These are phyloP conservation scores for Nannochloropsis salina DNA, from an alignment of 108 stramenopile species.

Conservation along the genomic window DNA sequence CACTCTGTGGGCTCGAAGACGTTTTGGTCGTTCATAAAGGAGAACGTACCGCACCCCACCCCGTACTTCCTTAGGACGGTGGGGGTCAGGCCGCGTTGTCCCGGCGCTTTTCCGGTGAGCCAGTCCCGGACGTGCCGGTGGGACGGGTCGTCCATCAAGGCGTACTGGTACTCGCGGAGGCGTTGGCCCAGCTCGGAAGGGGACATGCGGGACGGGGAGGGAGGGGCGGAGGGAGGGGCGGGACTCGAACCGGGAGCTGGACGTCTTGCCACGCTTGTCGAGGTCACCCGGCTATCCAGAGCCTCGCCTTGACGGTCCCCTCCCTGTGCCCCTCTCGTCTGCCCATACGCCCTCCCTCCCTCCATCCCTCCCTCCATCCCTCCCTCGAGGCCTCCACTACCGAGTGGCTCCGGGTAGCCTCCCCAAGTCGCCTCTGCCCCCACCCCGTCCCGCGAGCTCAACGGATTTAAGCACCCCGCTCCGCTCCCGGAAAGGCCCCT, in stretches of 20 bases:
- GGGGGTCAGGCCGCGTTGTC: conserved; percentile 58
- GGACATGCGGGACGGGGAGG: conserved; percentile 24
- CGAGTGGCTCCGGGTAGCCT: background rate
- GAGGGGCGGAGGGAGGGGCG: background rate
- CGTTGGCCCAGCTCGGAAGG: conserved; percentile 30
- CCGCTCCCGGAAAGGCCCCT: conserved; percentile 57
- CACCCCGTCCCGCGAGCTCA: conserved; percentile 10
- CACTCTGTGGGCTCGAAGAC: conserved; percentile 61
- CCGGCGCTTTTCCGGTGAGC: conserved; percentile 33
- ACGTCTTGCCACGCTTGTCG: too few species aligned
- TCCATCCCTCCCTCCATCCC: conserved; percentile 22
- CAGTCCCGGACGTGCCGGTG: conserved; percentile 31
- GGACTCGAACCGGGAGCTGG: too few species aligned
- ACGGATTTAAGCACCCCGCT: background rate
- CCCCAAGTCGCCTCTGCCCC: conserved; percentile 15
- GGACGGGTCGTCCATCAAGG: conserved; percentile 36
- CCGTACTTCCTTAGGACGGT: conserved; percentile 74
- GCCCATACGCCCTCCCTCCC: background rate
- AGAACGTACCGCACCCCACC: conserved; percentile 68
- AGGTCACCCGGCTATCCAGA: too few species aligned
- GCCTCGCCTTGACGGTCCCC: background rate
- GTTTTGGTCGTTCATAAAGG: conserved; percentile 24
- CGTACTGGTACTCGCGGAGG: conserved; percentile 30
- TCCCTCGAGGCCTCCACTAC: background rate
- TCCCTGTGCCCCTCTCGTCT: background rate